Evolutionary conservation across 2,329 filamentous ascomycete species (phyloP).

Genomic region (Calonectria henricotiae): DNA sequence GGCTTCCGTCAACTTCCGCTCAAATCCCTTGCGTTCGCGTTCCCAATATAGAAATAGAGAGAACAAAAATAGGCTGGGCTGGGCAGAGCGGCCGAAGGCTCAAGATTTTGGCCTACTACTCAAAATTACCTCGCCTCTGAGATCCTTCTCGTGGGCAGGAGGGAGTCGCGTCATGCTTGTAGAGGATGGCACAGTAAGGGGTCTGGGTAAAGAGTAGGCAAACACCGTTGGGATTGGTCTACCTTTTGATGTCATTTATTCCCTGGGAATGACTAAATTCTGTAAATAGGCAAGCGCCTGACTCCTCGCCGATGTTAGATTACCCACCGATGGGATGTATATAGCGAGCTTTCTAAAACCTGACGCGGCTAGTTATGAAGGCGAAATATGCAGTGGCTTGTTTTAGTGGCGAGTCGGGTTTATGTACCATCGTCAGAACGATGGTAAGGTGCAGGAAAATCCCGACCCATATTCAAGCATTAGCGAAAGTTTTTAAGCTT

Average conservation of each 20-base stretch:
- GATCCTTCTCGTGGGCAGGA: not conserved
- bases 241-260: not conserved
- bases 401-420: not conserved
- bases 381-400: not conserved
- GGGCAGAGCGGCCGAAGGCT: not conserved
- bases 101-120: not conserved
- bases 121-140: not conserved
- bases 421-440: no score
- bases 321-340: not conserved
- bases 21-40: not conserved
- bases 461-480: no score
- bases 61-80: not conserved
- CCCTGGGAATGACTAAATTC: not conserved
- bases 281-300: not conserved
- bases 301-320: not conserved
- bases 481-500: no score
- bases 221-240: no score
- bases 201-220: no score
- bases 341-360: not conserved
- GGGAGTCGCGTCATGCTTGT: not conserved
- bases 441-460: no score
- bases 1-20: not conserved
- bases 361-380: no score
- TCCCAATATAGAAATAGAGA: not conserved
- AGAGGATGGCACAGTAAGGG: not conserved